phyloP scores from a whole-genome alignment of 352 stramenopile genomes.

The Hyphochytrium catenoides region DNA sequence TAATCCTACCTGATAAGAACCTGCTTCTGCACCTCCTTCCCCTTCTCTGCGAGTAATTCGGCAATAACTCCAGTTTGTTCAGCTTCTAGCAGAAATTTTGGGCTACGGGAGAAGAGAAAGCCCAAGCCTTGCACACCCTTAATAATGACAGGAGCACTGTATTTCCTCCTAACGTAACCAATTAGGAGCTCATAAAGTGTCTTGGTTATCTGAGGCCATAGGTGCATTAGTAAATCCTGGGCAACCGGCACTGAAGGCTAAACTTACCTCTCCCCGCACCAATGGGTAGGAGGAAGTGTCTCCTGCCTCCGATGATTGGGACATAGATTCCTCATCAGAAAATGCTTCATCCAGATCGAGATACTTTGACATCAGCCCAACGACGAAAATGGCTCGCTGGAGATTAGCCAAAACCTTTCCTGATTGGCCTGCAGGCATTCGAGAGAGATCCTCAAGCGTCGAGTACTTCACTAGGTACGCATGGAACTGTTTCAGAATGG shows the following conservation, averaged over 20 bases:
- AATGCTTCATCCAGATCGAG: conserved; percentile 48
- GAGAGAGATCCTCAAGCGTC: too few species aligned
- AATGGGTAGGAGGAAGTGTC: conserved; percentile 9
- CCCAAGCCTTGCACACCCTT: conserved; percentile 57
- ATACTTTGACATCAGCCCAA: conserved; percentile 28
- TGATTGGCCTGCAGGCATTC: too few species aligned
- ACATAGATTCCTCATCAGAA: too few species aligned
- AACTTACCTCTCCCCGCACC: conserved; percentile 10
- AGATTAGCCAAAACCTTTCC: conserved; percentile 21
- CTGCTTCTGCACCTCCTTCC: conserved; percentile 28
- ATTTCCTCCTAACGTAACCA: conserved; percentile 16
- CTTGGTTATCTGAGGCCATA: conserved; percentile 14
- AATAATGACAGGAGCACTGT: conserved; percentile 19
- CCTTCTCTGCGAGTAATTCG: conserved; percentile 15
- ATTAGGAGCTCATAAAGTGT: conserved; percentile 30
- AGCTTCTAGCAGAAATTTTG: conserved; percentile 31
- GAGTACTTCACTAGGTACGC: conserved; percentile 24
- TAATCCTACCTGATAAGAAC: too few species aligned
- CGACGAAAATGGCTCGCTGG: conserved; percentile 41
- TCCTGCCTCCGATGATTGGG: conserved; percentile 12
- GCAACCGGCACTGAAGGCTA: neutral
- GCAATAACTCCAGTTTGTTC: conserved; percentile 37
- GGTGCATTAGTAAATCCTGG: neutral
- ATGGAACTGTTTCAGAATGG: conserved; percentile 38
- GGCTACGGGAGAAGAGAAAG: conserved; percentile 36